phyloP scores from a whole-genome alignment of 164 flowering plant genomes.

The Protea cynaroides region DNA sequence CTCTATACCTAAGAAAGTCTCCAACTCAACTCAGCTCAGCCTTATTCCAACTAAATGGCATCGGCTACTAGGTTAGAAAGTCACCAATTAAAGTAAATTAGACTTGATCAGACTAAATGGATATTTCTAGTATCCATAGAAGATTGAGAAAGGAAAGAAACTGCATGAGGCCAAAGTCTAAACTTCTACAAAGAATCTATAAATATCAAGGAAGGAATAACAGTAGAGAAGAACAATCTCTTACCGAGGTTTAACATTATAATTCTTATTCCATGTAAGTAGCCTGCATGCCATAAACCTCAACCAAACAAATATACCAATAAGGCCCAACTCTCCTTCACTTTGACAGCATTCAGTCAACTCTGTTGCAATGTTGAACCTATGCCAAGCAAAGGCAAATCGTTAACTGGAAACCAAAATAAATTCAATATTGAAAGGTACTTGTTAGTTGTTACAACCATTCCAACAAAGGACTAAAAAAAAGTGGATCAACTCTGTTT shows the following conservation, averaged over 20 bases:
- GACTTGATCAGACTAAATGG: too few relatives aligned
- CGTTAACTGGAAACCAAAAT: neutral
- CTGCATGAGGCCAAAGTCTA: neutral
- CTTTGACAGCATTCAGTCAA: constrained; percentile 17
- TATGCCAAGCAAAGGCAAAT: constrained; percentile 2
- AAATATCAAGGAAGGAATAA: constrained; percentile 1
- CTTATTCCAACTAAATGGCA: too few relatives aligned
- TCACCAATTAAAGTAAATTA: too few relatives aligned
- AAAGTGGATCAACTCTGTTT: neutral
- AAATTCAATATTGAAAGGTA: neutral
- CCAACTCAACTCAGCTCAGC: too few relatives aligned
- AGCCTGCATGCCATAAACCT: constrained; percentile 28
- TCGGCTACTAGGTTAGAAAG: too few relatives aligned
- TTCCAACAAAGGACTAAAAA: neutral
- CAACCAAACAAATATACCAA: constrained; percentile 28
- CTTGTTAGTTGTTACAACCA: neutral
- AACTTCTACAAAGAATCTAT: neutral
- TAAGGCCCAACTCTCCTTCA: constrained; percentile 26
- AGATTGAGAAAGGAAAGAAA: neutral
- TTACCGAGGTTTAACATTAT: constrained; percentile 30
- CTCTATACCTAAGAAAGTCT: neutral
- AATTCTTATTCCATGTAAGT: constrained; percentile 30
- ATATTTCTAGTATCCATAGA: too few relatives aligned
- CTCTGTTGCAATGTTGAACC: constrained; percentile 29
- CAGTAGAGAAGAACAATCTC: neutral